Evolutionary conservation across 805 yeast genomes (phyloP).

Genomic region (Kurtzmaniella fragi): DNA sequence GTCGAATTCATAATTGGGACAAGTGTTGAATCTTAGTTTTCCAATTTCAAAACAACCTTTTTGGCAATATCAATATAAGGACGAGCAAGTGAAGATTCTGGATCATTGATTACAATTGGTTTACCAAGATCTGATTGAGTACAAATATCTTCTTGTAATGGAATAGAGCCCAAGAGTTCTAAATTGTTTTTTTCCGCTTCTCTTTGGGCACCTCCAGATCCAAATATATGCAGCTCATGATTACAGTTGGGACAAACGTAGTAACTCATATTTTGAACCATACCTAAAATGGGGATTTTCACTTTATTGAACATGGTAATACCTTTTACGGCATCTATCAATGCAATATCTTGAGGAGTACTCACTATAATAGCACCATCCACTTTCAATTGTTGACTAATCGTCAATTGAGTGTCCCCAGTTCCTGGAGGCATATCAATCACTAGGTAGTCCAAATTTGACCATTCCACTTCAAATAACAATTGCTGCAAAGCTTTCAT

Average conservation of each 20-base stretch:
- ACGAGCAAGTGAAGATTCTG: conserved; percentile 28
- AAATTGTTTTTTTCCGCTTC: conserved; percentile 47
- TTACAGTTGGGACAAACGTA: conserved; percentile 71
- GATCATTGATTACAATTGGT: conserved; percentile 51
- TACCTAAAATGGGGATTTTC: conserved; percentile 64
- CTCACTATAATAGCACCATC: conserved; percentile 81
- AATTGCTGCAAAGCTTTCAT: conserved; percentile 84
- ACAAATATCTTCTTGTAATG: conserved; percentile 59
- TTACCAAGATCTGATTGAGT: conserved; percentile 56
- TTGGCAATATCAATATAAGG: conserved; percentile 49
- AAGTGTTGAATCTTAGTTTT: too few relatives aligned
- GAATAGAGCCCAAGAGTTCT: conserved; percentile 59
- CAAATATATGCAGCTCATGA: conserved; percentile 73
- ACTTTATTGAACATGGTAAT: conserved; percentile 73
- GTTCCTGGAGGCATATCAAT: conserved; percentile 92
- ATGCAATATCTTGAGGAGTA: conserved; percentile 83
- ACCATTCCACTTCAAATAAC: conserved; percentile 80
- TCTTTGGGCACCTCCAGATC: conserved; percentile 51
- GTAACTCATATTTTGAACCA: conserved; percentile 81
- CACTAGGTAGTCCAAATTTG: conserved; percentile 57
- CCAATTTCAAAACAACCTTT: conserved; percentile 13
- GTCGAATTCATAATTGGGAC: too few relatives aligned
- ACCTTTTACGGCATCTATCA: conserved; percentile 77
- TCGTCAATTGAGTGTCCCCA: conserved; percentile 79
- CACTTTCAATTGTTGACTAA: conserved; percentile 71